Evolutionary conservation across 495 filamentous ascomycete species (phyloP).

Genomic region (Penicillium malachiteum): DNA sequence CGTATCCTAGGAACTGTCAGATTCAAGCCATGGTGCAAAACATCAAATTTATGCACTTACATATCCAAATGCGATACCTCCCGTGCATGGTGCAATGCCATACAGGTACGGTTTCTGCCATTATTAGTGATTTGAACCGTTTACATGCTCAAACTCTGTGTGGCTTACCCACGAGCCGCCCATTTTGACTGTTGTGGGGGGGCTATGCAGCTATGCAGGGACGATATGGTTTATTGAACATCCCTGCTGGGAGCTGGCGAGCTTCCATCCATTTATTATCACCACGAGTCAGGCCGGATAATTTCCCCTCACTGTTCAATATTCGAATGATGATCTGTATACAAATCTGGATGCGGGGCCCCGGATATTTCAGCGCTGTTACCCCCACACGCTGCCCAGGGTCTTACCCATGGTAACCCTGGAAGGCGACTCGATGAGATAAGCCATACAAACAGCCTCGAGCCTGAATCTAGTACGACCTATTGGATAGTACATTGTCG

Average conservation of each 20-base stretch:
- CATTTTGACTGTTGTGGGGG: background rate
- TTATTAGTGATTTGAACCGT: background rate
- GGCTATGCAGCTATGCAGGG: background rate
- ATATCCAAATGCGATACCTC: slow-evolving; percentile 34
- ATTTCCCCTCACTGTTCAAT: slow-evolving; percentile 4
- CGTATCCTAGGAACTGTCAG: slow-evolving; percentile 18
- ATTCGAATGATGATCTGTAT: too few species aligned
- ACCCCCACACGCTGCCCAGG: background rate
- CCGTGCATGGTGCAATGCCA: slow-evolving; percentile 30
- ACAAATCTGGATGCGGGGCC: slow-evolving; percentile 3
- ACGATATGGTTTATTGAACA: background rate
- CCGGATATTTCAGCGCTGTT: slow-evolving; percentile 7
- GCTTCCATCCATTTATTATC: background rate
- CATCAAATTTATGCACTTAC: slow-evolving; percentile 9
- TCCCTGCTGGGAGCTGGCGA: background rate
- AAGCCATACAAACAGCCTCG: too few species aligned
- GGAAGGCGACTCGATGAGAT: too few species aligned
- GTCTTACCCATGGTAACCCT: background rate
- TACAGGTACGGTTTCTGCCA: slow-evolving; percentile 28
- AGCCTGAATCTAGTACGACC: too few species aligned
- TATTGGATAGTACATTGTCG: too few species aligned
- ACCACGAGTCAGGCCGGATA: background rate
- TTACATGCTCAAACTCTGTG: background rate
- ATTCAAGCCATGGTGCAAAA: background rate
- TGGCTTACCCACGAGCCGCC: slow-evolving; percentile 9